Percentiles rank a stretch among this genome's conserved stretches.
Evolutionary conservation across 2,329 filamentous ascomycete species (phyloP).

Genomic region (Graphiopsis chlorocephala): DNA sequence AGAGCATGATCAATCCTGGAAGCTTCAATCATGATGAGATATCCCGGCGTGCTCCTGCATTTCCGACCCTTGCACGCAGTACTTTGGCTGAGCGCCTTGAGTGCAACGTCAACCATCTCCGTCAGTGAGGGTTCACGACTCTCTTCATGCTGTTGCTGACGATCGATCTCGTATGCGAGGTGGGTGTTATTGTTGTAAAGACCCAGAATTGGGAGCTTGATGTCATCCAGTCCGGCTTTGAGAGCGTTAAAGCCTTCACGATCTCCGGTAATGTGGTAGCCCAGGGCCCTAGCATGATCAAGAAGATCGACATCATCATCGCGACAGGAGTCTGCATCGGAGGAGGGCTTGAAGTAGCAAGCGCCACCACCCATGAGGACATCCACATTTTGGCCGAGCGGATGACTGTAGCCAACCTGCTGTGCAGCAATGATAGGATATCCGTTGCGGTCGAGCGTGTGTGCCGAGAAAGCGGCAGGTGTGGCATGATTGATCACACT

Average conservation of each 20-base stretch:
- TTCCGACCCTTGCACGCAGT: conserved; percentile 25
- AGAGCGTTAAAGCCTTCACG: conserved; percentile 37
- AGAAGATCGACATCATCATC: conserved; percentile 39
- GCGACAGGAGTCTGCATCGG: conserved; percentile 38
- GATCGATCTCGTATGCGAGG: conserved; percentile 40
- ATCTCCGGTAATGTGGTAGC: conserved; percentile 39
- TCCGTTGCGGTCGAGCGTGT: conserved; percentile 35
- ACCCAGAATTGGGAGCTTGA: conserved; percentile 37
- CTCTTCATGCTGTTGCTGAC: conserved; percentile 27
- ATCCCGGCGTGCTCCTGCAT: conserved; percentile 34
- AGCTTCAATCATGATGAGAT: conserved; percentile 43
- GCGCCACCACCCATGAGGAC: conserved; percentile 42
- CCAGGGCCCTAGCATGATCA: conserved; percentile 34
- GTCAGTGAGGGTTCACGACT: conserved; percentile 39
- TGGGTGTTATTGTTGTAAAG: conserved; percentile 39
- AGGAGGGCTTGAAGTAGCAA: conserved; percentile 43
- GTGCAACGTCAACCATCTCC: conserved; percentile 41
- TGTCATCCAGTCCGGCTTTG: conserved; percentile 18
- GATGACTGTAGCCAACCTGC: conserved; percentile 41
- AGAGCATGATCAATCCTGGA: conserved; percentile 39
- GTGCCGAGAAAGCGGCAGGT: conserved; percentile 36
- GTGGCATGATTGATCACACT: conserved; percentile 41
- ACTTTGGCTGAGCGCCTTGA: conserved; percentile 38
- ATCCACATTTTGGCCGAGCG: conserved; percentile 40
- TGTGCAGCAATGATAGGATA: conserved; percentile 41